A percentile compares a stretch with the other conserved stretches of the same genome.
Conservation (phyloP, 129 eudicot species). For the Dittrichia graveolens region DNA sequence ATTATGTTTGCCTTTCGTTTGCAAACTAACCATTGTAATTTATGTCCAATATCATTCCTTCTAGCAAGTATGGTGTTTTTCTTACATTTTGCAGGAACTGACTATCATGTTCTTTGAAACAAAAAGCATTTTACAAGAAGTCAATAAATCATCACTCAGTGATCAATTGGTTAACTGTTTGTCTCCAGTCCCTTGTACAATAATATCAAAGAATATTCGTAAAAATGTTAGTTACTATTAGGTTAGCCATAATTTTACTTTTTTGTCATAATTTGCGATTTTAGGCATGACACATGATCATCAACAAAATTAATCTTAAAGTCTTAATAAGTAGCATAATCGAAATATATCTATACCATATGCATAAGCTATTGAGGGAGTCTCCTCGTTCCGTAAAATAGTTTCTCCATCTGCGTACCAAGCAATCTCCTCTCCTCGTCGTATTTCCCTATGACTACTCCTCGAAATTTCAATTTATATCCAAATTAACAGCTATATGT, state of each 20-base stretch:
- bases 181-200: constrained; percentile 8
- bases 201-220: constrained; percentile 1
- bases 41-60: background rate
- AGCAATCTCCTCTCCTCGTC: constrained; percentile 96
- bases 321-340: constrained; percentile 10
- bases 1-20: background rate
- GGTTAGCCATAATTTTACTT: background rate
- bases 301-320: constrained; percentile 22
- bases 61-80: constrained; percentile 5
- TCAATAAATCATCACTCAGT: background rate
- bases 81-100: background rate
- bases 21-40: constrained; percentile 9
- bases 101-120: background rate
- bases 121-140: constrained; percentile 18
- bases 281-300: constrained; percentile 9
- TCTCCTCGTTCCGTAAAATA: constrained; percentile 82
- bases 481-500: constrained; percentile 26
- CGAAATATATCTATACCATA: constrained; percentile 58
- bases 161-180: constrained; percentile 6
- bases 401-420: constrained; percentile 99
- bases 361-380: constrained; percentile 87
- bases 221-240: constrained; percentile 12
- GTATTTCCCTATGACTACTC: constrained; percentile 87
- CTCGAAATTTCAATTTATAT: constrained; percentile 18
- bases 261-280: background rate